Evolutionary conservation across 108 stramenopile genomes (phyloP).

Genomic region (Craspedostauros australis): DNA sequence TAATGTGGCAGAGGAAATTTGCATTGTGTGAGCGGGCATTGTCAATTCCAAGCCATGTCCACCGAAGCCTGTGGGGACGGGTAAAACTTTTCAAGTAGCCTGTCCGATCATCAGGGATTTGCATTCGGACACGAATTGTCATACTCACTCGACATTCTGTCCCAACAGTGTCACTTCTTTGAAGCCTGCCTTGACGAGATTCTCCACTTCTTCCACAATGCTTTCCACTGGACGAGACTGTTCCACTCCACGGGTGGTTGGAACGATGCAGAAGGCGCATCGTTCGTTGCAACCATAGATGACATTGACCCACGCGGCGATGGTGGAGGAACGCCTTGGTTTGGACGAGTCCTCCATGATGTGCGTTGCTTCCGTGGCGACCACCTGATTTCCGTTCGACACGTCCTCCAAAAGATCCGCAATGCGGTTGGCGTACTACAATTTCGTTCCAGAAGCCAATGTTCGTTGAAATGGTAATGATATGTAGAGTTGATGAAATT

Average conservation of each 20-base stretch:
- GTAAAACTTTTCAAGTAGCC: too few relatives aligned
- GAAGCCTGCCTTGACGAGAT: slow-evolving; percentile 79
- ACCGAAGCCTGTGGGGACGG: too few relatives aligned
- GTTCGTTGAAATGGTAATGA: too few relatives aligned
- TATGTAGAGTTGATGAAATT: too few relatives aligned
- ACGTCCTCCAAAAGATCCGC: slow-evolving; percentile 91
- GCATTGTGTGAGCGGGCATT: too few relatives aligned
- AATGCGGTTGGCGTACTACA: slow-evolving; percentile 92
- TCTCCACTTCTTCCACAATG: slow-evolving; percentile 84
- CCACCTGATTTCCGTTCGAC: slow-evolving; percentile 89
- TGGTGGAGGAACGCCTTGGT: slow-evolving; percentile 70
- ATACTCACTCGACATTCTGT: slow-evolving; percentile 88
- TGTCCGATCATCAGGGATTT: not conserved
- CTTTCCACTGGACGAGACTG: slow-evolving; percentile 87
- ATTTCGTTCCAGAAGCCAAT: not conserved
- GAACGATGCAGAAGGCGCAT: slow-evolving; percentile 97
- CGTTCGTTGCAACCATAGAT: slow-evolving; percentile 96
- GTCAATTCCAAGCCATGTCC: too few relatives aligned
- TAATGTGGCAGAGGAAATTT: too few relatives aligned
- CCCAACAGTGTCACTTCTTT: slow-evolving; percentile 95
- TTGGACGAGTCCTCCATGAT: slow-evolving; percentile 95
- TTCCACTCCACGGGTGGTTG: slow-evolving; percentile 93
- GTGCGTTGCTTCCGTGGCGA: slow-evolving; percentile 90
- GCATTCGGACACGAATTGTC: not conserved
- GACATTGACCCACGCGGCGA: slow-evolving; percentile 95